Base-by-base conservation (phyloP, 345 rosid genomes). In the Gossypium ekmanianum region DNA sequence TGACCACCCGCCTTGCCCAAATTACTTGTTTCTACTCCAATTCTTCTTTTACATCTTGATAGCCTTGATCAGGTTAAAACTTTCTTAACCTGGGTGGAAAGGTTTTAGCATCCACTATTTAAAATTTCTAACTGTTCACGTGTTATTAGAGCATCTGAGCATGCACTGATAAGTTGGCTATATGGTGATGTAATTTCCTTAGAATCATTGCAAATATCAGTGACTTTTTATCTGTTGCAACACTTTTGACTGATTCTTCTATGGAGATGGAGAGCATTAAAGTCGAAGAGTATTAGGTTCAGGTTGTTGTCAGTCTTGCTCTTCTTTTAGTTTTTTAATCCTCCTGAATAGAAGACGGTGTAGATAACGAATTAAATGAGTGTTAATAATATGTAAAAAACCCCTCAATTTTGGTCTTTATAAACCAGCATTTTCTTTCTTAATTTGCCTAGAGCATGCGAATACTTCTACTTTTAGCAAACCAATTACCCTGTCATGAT, bases 21-120 rank as follows among this genome's bases (percentile, higher is more conserved):
- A 64, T 43, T 74, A 2, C 51, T 58, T 26, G 62, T 62, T 75
- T 75, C 13, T 22, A 29, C 65, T 17, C 39, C 58, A n/a, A 13
- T 62, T 61, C 27, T 11, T 43, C 29, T 73, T 50, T 61, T 44
- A 48, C 56, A 18, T 45, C 11, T n/a, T 27, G 18, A 17, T 50
- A 26, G 20, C 14, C 58, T 26, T 56, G 58, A 24, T 68, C 22
- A 74, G 74, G 66, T 45, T 68, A 22, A 74, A 59, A 56, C 61
- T 68, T 65, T 58, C 39, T 72, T 51, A 14, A 20, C 22, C 5
- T 51, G 45, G 18, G 27, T 27, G 41, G 22, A 66, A 52, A 80
- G 71, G n/a, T 71, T 9, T 9, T 54, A 51, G 54, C 22, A 54
- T 52, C 11, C 74, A 10, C 43, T 56, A 3, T 20, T 17, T 11